Evolutionary conservation across 768 basidiomycete genomes (phyloP).

Genomic region (Cystofilobasidium bisporidii): DNA sequence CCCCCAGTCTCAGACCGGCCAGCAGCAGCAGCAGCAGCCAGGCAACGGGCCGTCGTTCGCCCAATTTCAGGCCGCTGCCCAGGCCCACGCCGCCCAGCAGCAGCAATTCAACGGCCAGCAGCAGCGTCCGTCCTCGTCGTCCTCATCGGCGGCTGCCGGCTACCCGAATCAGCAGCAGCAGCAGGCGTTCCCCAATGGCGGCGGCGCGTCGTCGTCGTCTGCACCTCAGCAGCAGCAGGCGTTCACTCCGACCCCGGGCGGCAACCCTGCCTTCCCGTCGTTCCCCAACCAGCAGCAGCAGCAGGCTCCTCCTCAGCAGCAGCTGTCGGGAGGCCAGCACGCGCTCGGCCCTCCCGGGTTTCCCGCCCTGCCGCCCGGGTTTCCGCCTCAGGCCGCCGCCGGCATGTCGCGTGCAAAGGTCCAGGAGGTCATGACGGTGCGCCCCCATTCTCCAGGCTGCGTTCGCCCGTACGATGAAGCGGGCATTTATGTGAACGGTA

Average conservation of each 20-base stretch:
- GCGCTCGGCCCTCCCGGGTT: background rate
- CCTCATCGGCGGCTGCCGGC: no score
- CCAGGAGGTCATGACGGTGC: background rate
- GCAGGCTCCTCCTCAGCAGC: constrained; percentile 25
- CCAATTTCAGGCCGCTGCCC: no score
- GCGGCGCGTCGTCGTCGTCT: no score
- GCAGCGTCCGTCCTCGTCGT: background rate
- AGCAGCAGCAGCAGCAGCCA: constrained; percentile 5
- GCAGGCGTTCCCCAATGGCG: no score
- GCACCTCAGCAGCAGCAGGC: constrained; percentile 10
- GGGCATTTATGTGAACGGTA: no score
- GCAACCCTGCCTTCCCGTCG: no score
- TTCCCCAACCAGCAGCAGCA: constrained; percentile 28
- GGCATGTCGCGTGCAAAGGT: constrained; percentile 10
- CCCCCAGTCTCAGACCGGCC: constrained; percentile 8
- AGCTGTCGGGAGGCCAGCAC: background rate
- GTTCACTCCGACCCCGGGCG: no score
- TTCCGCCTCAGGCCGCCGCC: constrained; percentile 7
- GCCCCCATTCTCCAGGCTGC: no score
- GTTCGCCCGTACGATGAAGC: no score
- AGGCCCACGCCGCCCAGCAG: background rate
- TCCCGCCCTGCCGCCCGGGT: constrained; percentile 10
- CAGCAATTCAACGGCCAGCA: background rate
- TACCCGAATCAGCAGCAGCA: no score
- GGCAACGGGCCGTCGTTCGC: no score